Conservation (phyloP, 495 filamentous ascomycete genomes). For the Extremus antarcticus region DNA sequence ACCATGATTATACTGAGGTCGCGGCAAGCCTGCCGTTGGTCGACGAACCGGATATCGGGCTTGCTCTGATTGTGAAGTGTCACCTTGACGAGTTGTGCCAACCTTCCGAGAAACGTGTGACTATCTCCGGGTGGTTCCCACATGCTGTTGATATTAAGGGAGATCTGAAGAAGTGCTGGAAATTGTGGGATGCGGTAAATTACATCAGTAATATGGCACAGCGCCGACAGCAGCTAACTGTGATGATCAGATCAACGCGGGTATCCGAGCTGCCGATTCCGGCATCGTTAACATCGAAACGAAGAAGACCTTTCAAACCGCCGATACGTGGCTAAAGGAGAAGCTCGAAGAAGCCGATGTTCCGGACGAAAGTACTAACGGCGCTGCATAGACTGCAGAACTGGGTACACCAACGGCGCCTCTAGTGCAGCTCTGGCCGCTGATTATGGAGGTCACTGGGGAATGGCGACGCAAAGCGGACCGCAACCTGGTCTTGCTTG, state of each 20-base stretch:
- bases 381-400: not conserved
- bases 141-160: conserved; percentile 62
- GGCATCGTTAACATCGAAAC: conserved; percentile 8
- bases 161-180: conserved; percentile 70
- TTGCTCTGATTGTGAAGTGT: conserved; percentile 81
- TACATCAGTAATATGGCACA: not conserved
- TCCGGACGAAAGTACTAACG: not conserved
- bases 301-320: conserved; percentile 8
- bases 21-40: conserved; percentile 73
- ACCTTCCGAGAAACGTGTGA: conserved; percentile 47
- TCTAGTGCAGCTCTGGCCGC: not conserved
- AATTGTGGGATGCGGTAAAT: conserved; percentile 69
- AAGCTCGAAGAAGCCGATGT: conserved; percentile 1
- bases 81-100: conserved; percentile 79
- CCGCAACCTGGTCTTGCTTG: too few relatives aligned
- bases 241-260: conserved; percentile 16
- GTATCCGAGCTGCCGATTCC: conserved; percentile 12
- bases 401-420: too few relatives aligned
- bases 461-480: too few relatives aligned
- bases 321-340: conserved; percentile 14
- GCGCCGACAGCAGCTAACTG: too few relatives aligned
- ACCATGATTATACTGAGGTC: conserved; percentile 58
- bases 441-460: not conserved
- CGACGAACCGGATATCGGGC: conserved; percentile 67
- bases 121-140: conserved; percentile 63